Base-by-base conservation (phyloP, 2,329 filamentous ascomycete genomes). In the Paradendryphiella salina region DNA sequence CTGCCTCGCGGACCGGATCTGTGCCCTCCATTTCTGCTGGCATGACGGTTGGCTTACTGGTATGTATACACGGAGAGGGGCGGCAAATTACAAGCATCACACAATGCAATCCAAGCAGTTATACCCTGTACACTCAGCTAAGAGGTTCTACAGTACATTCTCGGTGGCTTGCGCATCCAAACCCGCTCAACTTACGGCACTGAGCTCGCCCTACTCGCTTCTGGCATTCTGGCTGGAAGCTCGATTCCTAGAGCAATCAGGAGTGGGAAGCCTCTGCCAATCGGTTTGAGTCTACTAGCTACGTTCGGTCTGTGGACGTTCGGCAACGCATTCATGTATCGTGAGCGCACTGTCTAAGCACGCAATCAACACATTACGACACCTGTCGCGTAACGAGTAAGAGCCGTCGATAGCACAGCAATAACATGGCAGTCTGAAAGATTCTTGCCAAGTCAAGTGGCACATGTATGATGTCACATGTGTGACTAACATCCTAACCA, bases 201-300 rank as follows among this genome's bases (percentile, higher is more conserved):
- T 61, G 94, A 97, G 75, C 79, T 96, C 34, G 89, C 88, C n/a
- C 81, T 99, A 8, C 79, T 96, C 35, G 94, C 94, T 3, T 96
- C 90, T 0, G 66, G 90, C n/a, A 77, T 97, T 20, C 82, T 99
- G 29, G 93, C 82, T 2, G 91, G 90, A 14, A 88, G 88, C 34
- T 88, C 89, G 1, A 86, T 97, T 53, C 94, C 94, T 10, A 82
- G 94, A 44, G 94, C 91, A 4, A 85, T 99, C 67, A 89, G 85
- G 73, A 82, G 86, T 34, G 80, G 82, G 63, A 99, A 97, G 82
- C 89, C 90, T 0, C 83, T 99, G 44, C 93, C 94, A 0, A 80
- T 88, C 47, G 84, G 86, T 9, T 77, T 99, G 67, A 93, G 89
- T 67, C 67, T 91, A 38, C 70, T 97, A 67, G 90, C 93, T 11